Conservation (phyloP, 2,329 filamentous ascomycete species). For the Neonectria neomacrospora region DNA sequence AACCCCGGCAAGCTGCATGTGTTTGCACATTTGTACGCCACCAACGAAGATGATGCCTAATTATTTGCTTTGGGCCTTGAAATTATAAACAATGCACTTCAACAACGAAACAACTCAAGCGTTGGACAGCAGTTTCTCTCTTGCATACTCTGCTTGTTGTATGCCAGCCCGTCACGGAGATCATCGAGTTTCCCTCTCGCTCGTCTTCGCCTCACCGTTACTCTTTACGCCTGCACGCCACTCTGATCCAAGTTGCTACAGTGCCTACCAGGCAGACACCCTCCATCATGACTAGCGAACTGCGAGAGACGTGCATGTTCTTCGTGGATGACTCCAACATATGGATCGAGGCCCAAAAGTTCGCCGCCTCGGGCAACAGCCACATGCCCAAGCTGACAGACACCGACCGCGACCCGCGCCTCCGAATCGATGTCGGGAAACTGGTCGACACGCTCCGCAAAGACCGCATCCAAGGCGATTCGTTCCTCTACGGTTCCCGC, state of each 20-base stretch:
- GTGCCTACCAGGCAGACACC: too few relatives aligned
- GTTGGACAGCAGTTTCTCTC: not conserved
- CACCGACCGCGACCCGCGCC: slow-evolving; percentile 36
- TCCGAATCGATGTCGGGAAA: slow-evolving; percentile 35
- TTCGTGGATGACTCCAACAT: slow-evolving; percentile 13
- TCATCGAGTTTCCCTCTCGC: not conserved
- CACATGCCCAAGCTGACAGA: slow-evolving; percentile 39
- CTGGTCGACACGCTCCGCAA: slow-evolving; percentile 31
- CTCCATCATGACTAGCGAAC: not conserved
- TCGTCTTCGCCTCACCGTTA: not conserved
- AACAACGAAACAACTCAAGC: not conserved
- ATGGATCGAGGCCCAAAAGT: slow-evolving; percentile 12
- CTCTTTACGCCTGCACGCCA: not conserved
- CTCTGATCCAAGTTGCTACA: not conserved
- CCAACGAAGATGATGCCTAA: not conserved
- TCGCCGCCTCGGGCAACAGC: slow-evolving; percentile 11
- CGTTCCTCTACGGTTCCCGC: slow-evolving; percentile 41
- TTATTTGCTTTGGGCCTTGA: not conserved
- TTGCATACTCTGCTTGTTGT: not conserved
- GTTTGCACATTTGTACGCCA: not conserved
- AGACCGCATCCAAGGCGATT: slow-evolving; percentile 26
- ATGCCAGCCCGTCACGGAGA: not conserved
- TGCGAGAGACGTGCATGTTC: not conserved
- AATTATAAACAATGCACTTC: not conserved
- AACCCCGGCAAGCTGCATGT: not conserved